Evolutionary conservation across 257 asterid genomes (phyloP), one percentile per base, ranked within the genome.

Genomic region (Phtheirospermum japonicum): DNA sequence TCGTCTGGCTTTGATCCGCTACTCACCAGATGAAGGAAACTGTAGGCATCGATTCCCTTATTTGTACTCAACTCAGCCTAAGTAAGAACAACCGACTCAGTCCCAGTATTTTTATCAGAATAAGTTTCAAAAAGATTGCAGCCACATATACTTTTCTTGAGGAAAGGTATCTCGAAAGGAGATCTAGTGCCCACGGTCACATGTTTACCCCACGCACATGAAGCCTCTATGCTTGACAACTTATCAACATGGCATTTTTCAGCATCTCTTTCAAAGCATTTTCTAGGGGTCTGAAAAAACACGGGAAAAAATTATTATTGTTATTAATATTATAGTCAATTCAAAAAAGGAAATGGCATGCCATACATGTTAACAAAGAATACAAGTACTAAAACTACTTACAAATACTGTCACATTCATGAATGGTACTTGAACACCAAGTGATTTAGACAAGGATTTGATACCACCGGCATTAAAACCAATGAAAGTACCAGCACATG

Each of bases 181-280:
- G 97, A 82, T 71, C 99, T 97, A 23, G 99, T 85, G 68, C 99
- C 99, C 58, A 92, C 91, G 8, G 96, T 80, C 26, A 87, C 99
- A 60, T 83, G 86, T 68, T 87, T 92, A 10, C 99, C 99, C 99
- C 99, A 92, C 54, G 97, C 89, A 81, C 99, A 92, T 57, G 99
- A 89, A 37, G 85, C 97, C 72, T 89, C 99, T 67, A 87, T 77
- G 68, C 96, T 86, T 30, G 99, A 77, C 69, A 92, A 69, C 61
- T 84, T 76, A 71, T 92, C 99, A 20, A 80, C 83, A 67, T 92
- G 83, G 76, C 97, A 85, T 75, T 92, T 92, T 70, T 92, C 99
- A 61, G 99, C 97, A 66, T 97, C 97, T 81, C 77, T 89, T 64
- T 92, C 99, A 69, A 92, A 92, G 78, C 95, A 82, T 76, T 80